Evolutionary conservation across 805 yeast species (phyloP).

Genomic region (Pichia nanzhaoensis): DNA sequence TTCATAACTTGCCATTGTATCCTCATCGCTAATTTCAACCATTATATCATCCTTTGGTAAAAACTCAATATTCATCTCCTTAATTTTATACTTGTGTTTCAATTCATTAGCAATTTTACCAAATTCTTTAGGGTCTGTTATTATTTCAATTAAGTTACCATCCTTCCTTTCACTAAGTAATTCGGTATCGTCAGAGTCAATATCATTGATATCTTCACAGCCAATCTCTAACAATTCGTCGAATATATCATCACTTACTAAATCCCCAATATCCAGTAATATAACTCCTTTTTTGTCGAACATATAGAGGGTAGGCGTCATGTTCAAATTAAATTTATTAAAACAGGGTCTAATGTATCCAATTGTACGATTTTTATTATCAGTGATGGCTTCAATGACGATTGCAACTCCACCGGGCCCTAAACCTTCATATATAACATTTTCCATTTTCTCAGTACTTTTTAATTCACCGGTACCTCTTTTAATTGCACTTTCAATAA

Average conservation of each 20-base stretch:
- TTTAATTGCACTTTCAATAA: constrained; percentile 80
- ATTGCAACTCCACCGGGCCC: constrained; percentile 91
- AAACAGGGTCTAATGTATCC: constrained; percentile 70
- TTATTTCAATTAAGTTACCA: constrained; percentile 36
- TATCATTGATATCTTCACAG: constrained; percentile 57
- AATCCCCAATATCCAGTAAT: constrained; percentile 37
- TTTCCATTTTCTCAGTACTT: constrained; percentile 39
- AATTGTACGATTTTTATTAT: constrained; percentile 78
- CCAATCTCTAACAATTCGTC: constrained; percentile 74
- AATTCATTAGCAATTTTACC: constrained; percentile 53
- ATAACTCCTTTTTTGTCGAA: constrained; percentile 77
- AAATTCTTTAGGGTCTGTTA: constrained; percentile 60
- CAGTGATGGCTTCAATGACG: constrained; percentile 81
- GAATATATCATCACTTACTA: constrained; percentile 54
- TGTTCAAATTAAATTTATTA: constrained; percentile 51
- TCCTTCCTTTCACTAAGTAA: constrained; percentile 16
- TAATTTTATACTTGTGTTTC: constrained; percentile 50
- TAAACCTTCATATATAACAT: constrained; percentile 75
- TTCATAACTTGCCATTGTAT: constrained; percentile 42
- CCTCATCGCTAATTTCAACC: constrained; percentile 49
- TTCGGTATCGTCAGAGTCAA: constrained; percentile 15
- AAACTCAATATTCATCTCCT: constrained; percentile 67
- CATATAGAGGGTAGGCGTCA: constrained; percentile 72
- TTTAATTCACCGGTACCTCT: constrained; percentile 69
- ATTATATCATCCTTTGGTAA: constrained; percentile 55